A percentile compares a stretch with the other conserved stretches of the same genome.
These are phyloP conservation scores for Termitomyces sp. DNA, from an alignment of 768 basidiomycete genomes.

Conservation along the genomic window DNA sequence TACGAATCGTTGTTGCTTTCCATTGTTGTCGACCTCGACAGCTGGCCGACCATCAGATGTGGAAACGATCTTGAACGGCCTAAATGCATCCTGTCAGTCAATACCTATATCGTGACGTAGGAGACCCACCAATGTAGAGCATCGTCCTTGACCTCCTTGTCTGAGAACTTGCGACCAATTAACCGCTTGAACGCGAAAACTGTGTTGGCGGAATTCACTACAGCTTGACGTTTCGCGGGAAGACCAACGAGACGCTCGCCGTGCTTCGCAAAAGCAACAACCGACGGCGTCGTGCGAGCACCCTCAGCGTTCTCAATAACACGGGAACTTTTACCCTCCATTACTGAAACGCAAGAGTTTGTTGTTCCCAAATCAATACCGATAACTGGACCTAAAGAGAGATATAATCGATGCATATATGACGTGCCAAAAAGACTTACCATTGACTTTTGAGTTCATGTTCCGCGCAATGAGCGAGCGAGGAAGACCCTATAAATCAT, in stretches of 20 bases:
- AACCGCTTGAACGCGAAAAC: slow-evolving; percentile 93
- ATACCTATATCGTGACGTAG: neutral
- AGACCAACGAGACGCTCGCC: slow-evolving; percentile 95
- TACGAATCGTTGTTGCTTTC: slow-evolving; percentile 77
- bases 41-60: slow-evolving; percentile 74
- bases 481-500: slow-evolving; percentile 47
- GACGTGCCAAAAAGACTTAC: slow-evolving; percentile 35
- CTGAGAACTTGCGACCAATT: slow-evolving; percentile 89
- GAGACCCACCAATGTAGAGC: slow-evolving; percentile 69
- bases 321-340: slow-evolving; percentile 92
- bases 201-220: slow-evolving; percentile 92
- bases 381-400: slow-evolving; percentile 68
- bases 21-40: slow-evolving; percentile 80
- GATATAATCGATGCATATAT: neutral
- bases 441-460: slow-evolving; percentile 94
- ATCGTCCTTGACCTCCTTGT: slow-evolving; percentile 92
- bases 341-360: slow-evolving; percentile 87
- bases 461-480: slow-evolving; percentile 79
- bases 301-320: slow-evolving; percentile 99
- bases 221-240: slow-evolving; percentile 95
- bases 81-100: slow-evolving; percentile 19
- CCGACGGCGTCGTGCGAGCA: slow-evolving; percentile 95
- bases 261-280: slow-evolving; percentile 98
- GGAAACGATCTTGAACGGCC: slow-evolving; percentile 78
- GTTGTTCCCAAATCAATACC: slow-evolving; percentile 97